These are phyloP conservation scores for Lophiostoma macrostomum DNA, from an alignment of 495 filamentous ascomycete genomes.

Conservation along the genomic window DNA sequence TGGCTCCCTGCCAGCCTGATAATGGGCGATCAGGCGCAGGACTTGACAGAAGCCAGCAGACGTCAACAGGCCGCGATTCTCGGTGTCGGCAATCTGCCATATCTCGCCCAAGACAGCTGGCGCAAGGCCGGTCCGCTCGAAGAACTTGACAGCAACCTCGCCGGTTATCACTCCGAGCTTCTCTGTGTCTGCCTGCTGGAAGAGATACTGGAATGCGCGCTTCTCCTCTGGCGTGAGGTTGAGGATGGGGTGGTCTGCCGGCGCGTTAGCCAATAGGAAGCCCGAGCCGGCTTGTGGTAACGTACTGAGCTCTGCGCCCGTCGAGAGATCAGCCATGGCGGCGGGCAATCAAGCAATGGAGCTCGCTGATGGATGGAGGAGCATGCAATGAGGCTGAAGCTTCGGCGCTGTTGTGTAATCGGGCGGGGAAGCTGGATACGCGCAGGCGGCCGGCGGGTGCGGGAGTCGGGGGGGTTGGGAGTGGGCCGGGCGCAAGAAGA, in stretches of 20 bases:
- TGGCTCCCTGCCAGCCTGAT: constrained; percentile 78
- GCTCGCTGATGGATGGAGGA: constrained; percentile 19
- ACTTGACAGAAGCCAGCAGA: constrained; percentile 88
- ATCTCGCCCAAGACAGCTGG: constrained; percentile 90
- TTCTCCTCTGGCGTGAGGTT: constrained; percentile 91
- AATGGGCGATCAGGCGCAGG: constrained; percentile 90
- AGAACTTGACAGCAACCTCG: constrained; percentile 95
- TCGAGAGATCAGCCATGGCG: constrained; percentile 28
- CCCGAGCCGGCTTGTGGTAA: background rate
- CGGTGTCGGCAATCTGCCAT: constrained; percentile 97
- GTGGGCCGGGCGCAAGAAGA: background rate
- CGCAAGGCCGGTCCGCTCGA: constrained; percentile 88
- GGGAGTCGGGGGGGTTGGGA: constrained; percentile 20
- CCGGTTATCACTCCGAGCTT: constrained; percentile 91
- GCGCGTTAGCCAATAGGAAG: constrained; percentile 13
- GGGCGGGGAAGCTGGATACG: constrained; percentile 19
- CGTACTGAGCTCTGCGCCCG: constrained; percentile 30
- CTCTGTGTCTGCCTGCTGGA: constrained; percentile 83
- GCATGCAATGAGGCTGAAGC: constrained; percentile 35
- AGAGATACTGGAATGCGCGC: constrained; percentile 86
- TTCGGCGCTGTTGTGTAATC: constrained; percentile 25
- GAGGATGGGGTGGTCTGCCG: constrained; percentile 57
- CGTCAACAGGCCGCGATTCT: constrained; percentile 91
- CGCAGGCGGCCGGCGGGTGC: constrained; percentile 5
- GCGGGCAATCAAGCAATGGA: constrained; percentile 13